phyloP scores from a whole-genome alignment of 139 green algal genomes.

The Auxenochlorella pyrenoidosa region DNA sequence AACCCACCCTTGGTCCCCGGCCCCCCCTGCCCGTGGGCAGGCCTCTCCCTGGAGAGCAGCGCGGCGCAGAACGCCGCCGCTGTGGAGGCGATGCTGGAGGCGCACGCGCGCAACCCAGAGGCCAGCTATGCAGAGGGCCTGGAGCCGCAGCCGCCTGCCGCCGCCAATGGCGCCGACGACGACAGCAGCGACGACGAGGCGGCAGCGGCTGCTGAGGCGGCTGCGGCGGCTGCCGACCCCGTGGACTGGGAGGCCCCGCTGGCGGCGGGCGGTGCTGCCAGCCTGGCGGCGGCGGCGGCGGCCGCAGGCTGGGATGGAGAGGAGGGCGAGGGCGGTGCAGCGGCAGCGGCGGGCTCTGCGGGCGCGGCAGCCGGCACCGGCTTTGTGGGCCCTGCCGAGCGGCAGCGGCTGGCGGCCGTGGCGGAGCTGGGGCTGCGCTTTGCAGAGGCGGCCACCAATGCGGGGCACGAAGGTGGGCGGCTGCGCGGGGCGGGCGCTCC shows the following conservation, averaged over 20 bases:
- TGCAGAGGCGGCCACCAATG: conserved; percentile 28
- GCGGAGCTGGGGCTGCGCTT: conserved; percentile 46
- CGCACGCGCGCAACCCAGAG: background rate
- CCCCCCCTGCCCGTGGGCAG: background rate
- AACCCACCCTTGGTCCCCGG: too few relatives aligned
- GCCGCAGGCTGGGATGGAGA: background rate
- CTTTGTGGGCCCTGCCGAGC: conserved; percentile 33
- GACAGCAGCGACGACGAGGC: background rate
- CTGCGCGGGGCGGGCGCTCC: too few relatives aligned
- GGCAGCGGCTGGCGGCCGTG: conserved; percentile 3
- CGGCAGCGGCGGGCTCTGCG: background rate
- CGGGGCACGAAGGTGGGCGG: conserved; percentile 14
- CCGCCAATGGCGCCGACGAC: conserved; percentile 19
- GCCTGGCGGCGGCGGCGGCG: background rate
- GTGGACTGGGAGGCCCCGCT: conserved; percentile 49
- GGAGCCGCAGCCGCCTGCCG: background rate
- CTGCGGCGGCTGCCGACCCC: background rate
- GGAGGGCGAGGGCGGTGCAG: conserved; percentile 14
- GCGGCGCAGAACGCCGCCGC: background rate
- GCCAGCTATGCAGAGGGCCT: conserved; percentile 3
- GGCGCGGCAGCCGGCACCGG: background rate
- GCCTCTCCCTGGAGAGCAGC: background rate
- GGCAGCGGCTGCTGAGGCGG: background rate
- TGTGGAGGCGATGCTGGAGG: conserved; percentile 14
- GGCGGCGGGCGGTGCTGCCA: background rate